Percentiles rank a stretch among this genome's conserved stretches.
Conservation (phyloP, 1,284 basidiomycete genomes). For the Baeospora myosura region DNA sequence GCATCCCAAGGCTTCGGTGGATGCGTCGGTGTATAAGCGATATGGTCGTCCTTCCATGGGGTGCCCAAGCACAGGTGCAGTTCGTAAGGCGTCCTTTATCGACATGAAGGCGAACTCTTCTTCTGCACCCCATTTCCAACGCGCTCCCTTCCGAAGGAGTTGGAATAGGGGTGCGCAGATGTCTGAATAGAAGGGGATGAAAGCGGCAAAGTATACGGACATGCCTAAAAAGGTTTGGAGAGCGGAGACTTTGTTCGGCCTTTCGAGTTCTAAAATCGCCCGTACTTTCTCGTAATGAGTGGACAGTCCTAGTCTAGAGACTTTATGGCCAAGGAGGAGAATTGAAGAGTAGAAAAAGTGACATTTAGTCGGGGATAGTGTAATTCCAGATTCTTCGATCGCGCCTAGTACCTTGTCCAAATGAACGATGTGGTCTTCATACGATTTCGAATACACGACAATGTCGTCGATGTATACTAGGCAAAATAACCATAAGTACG, state of each 20-base stretch:
- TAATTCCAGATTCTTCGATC: not conserved
- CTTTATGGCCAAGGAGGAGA: too few relatives aligned
- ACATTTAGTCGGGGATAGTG: not conserved
- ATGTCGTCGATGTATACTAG: slow-evolving; percentile 4
- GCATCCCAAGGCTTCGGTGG: slow-evolving; percentile 19
- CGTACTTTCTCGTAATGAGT: not conserved
- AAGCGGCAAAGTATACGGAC: slow-evolving; percentile 23
- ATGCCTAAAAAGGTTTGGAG: not conserved
- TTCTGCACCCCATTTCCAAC: not conserved
- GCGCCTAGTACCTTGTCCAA: not conserved
- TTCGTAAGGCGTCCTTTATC: not conserved
- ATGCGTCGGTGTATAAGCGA: not conserved
- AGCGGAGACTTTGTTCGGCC: not conserved
- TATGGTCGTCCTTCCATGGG: not conserved
- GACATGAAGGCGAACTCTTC: not conserved
- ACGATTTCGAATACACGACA: not conserved
- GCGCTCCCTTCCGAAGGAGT: not conserved
- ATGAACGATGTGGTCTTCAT: not conserved
- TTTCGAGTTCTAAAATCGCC: not conserved
- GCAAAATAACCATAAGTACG: slow-evolving; percentile 9
- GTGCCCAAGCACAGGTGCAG: not conserved
- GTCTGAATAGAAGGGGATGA: slow-evolving; percentile 23
- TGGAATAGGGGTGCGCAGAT: not conserved
- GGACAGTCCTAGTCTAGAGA: not conserved
- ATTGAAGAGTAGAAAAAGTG: not conserved